Percentiles rank a stretch among this genome's conserved stretches.
phyloP scores from a whole-genome alignment of 2,329 filamentous ascomycete genomes.

The Monascus ruber region DNA sequence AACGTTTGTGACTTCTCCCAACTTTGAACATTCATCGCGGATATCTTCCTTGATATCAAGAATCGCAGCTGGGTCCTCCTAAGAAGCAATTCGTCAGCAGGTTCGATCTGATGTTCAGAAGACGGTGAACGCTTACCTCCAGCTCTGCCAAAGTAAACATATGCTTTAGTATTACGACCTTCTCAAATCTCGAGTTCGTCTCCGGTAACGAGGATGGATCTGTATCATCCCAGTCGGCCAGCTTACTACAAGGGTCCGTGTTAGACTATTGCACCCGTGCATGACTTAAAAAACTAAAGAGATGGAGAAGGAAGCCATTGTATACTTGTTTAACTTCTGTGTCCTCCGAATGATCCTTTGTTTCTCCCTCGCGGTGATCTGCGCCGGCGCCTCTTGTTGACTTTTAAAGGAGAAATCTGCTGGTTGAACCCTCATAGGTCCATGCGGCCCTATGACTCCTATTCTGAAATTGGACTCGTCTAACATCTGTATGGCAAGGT shows the following conservation, averaged over 20 bases:
- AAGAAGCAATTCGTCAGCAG: constrained; percentile 7
- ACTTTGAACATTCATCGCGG: constrained; percentile 74
- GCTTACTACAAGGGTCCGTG: constrained; percentile 46
- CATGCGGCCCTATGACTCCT: constrained; percentile 39
- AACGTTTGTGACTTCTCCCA: constrained; percentile 82
- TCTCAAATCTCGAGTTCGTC: constrained; percentile 53
- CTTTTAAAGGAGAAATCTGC: constrained; percentile 91
- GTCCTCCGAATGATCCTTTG: constrained; percentile 86
- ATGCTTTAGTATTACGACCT: constrained; percentile 75
- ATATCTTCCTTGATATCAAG: constrained; percentile 94
- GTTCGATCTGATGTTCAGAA: too few species aligned
- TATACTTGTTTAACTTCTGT: constrained; percentile 64
- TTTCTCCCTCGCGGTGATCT: constrained; percentile 55
- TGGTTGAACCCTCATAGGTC: constrained; percentile 66
- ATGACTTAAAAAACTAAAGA: not conserved
- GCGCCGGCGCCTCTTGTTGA: constrained; percentile 53
- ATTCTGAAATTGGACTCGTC: constrained; percentile 59
- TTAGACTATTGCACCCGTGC: constrained; percentile 7
- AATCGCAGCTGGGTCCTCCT: constrained; percentile 67
- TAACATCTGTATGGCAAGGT: constrained; percentile 47
- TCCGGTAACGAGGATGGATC: constrained; percentile 52
- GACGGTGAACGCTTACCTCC: constrained; percentile 33
- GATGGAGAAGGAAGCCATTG: constrained; percentile 1
- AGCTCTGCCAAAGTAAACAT: constrained; percentile 87
- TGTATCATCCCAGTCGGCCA: constrained; percentile 93